A percentile compares a stretch with the other conserved stretches of the same genome.
Evolutionary conservation across 139 green algal genomes (phyloP).

Genomic region (Chlamydomonas applanata): DNA sequence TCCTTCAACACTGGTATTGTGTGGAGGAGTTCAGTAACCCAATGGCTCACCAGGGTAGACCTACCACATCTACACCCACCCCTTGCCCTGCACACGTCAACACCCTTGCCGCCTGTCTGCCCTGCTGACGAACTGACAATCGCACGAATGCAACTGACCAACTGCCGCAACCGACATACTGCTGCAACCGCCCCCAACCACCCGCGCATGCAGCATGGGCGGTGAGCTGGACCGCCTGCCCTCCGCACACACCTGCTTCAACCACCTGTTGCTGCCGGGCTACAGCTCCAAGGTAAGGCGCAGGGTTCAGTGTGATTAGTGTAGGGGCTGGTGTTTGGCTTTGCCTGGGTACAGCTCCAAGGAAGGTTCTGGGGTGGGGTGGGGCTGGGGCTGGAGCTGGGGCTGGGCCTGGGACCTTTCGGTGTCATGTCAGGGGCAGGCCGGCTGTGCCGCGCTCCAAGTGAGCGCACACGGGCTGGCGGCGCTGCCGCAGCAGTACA

Average conservation of each 20-base stretch:
- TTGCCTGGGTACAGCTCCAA: not conserved
- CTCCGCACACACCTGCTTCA: constrained; percentile 93
- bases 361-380: not conserved
- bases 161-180: too few relatives aligned
- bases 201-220: constrained; percentile 16
- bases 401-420: too few relatives aligned
- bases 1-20: not conserved
- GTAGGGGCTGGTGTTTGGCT: not conserved
- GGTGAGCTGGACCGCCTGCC: constrained; percentile 63
- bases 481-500: too few relatives aligned
- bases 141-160: too few relatives aligned
- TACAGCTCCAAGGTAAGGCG: constrained; percentile 41
- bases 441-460: too few relatives aligned
- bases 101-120: too few relatives aligned
- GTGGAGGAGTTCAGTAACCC: too few relatives aligned
- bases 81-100: not conserved
- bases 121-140: too few relatives aligned
- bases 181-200: too few relatives aligned
- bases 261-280: constrained; percentile 82
- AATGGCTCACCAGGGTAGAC: not conserved
- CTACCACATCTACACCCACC: not conserved
- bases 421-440: too few relatives aligned
- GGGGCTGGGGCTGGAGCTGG: not conserved
- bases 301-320: not conserved
- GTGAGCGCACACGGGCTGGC: too few relatives aligned